Base-by-base conservation (phyloP, 305 asterid species). In the Solanum hybrid region DNA sequence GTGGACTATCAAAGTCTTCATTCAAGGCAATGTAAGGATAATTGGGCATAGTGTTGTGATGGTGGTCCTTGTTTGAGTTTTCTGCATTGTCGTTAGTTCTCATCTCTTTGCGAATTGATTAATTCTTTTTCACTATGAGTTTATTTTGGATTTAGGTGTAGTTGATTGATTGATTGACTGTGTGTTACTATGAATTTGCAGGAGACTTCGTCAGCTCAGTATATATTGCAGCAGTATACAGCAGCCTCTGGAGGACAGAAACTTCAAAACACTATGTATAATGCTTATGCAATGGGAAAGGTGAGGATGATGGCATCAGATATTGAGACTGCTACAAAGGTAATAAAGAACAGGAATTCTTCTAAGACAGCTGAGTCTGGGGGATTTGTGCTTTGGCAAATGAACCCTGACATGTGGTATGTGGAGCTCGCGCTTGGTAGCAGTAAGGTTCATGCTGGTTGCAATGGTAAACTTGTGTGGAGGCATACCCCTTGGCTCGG, bases 401-500 rank as follows among this genome's bases (percentile, higher is more conserved):
- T 97, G 99, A 96, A 96, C 92, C 97, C 98, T 0, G 98, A 96
- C 86, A 95, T 92, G 96, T 97, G 99, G 99, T 97, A 97, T 46
- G 99, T 97, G 2, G 99, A 96, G 91, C 96, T 97, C 8, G 97
- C 98, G 0, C 94, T 97, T 28, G 98, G 98, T 12, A 97, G 96
- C 84, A 97, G 97, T 94, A 97, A 97, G 91, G 97, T 97, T 90
- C 98, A 94, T 57, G 99, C 98, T 8, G 98, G 98, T 71, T 97
- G 98, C 92, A 97, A 97, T 13, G 98, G 99, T 88, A 94, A 93
- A 91, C 97, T 96, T 57, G 98, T 97, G 24, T 97, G 99, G 99
- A 93, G 99, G 82, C 99, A 97, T 84, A 96, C 99, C 3, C 99
- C 98, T 5, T 97, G 98, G 98, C 98, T 96, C 3, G 99, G 99